Evolutionary conservation across 2,329 filamentous ascomycete genomes (phyloP).

Genomic region (Ascochyta rabiei): DNA sequence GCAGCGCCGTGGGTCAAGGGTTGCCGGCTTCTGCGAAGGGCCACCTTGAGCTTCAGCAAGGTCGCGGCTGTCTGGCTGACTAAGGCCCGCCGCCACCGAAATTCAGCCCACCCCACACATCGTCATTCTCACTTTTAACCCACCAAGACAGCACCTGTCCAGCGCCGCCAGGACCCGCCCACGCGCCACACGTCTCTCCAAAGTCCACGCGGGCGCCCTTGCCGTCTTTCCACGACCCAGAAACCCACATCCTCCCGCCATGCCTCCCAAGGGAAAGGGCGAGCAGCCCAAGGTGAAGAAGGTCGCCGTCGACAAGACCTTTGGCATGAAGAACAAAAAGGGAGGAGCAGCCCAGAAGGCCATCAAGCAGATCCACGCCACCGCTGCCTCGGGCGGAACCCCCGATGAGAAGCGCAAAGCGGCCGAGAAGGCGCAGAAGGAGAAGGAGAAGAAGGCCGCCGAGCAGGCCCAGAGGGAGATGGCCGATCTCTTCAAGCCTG

Average conservation of each 20-base stretch:
- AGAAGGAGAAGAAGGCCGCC: constrained; percentile 88
- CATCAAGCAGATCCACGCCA: constrained; percentile 78
- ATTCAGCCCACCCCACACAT: constrained; percentile 35
- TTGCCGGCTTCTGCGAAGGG: constrained; percentile 21
- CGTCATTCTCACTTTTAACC: constrained; percentile 47
- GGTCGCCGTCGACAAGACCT: constrained; percentile 89
- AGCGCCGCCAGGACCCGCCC: constrained; percentile 24
- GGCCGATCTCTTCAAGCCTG: constrained; percentile 84
- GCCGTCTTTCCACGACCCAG: constrained; percentile 14
- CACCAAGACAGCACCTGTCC: constrained; percentile 21
- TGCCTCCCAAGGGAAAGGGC: constrained; percentile 71
- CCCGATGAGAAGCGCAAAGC: constrained; percentile 85
- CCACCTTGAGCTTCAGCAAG: constrained; percentile 31
- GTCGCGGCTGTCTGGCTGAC: constrained; percentile 3
- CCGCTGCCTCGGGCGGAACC: constrained; percentile 68
- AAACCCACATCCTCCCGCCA: constrained; percentile 51
- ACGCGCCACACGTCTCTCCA: constrained; percentile 3
- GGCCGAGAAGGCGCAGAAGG: constrained; percentile 67
- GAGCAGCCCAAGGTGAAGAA: constrained; percentile 61
- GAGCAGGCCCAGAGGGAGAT: constrained; percentile 83
- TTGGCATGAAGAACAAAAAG: constrained; percentile 99
- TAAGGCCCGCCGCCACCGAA: constrained; percentile 26
- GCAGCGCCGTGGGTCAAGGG: constrained; percentile 5
- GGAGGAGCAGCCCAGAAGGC: constrained; percentile 87
- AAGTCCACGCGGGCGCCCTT: constrained; percentile 10